These are phyloP conservation scores for Neocallimastix lanati DNA, from an alignment of 192 early-diverging fungal species.

Conservation along the genomic window DNA sequence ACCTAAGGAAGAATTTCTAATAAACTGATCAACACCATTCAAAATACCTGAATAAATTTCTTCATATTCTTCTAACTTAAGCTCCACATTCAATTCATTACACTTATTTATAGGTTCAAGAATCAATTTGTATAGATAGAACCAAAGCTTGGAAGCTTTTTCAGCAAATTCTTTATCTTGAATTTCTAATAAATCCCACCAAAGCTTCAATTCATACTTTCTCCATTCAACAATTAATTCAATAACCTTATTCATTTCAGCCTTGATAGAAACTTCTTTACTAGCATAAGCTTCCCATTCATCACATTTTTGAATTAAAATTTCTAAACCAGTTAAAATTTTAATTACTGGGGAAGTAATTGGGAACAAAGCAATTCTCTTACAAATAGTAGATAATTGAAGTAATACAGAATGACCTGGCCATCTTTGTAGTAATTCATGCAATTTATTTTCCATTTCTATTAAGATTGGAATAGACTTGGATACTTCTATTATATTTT, in stretches of 20 bases:
- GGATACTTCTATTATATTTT: slow-evolving; percentile 55
- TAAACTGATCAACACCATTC: slow-evolving; percentile 13
- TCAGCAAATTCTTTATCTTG: slow-evolving; percentile 55
- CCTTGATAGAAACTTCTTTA: slow-evolving; percentile 53
- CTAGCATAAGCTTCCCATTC: slow-evolving; percentile 88
- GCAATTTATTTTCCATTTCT: slow-evolving; percentile 34
- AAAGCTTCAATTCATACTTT: slow-evolving; percentile 72
- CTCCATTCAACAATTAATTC: slow-evolving; percentile 73
- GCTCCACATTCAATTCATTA: slow-evolving; percentile 4
- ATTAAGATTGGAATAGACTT: slow-evolving; percentile 38
- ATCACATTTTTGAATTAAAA: slow-evolving; percentile 68
- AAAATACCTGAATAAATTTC: slow-evolving; percentile 9
- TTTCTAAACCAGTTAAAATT: slow-evolving; percentile 72
- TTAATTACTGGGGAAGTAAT: slow-evolving; percentile 72
- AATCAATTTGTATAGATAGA: slow-evolving; percentile 55
- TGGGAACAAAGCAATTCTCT: slow-evolving; percentile 43
- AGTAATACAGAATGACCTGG: slow-evolving; percentile 76
- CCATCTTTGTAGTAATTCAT: slow-evolving; percentile 58
- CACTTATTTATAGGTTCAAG: slow-evolving; percentile 15
- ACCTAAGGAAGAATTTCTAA: slow-evolving; percentile 4
- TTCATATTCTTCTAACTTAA: slow-evolving; percentile 7
- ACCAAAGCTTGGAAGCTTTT: slow-evolving; percentile 68
- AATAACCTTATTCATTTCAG: slow-evolving; percentile 46
- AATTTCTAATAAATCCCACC: slow-evolving; percentile 67
- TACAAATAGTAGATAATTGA: slow-evolving; percentile 29